phyloP scores from a whole-genome alignment of 2,329 filamentous ascomycete species.

The Colletotrichum sidae region DNA sequence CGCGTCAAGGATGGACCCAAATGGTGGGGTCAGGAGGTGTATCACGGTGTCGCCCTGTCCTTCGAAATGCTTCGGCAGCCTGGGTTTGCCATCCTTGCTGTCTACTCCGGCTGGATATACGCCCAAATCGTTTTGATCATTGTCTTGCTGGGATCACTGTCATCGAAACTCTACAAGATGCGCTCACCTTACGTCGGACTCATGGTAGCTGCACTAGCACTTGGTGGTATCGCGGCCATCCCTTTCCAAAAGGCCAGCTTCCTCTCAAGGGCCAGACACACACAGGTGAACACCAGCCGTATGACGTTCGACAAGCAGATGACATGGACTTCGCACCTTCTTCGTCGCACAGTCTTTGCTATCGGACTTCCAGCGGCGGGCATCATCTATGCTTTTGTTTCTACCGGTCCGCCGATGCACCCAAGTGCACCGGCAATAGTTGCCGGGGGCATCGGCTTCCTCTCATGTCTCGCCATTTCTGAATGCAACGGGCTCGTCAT shows the following conservation, averaged over 20 bases:
- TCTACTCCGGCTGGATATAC: constrained; percentile 85
- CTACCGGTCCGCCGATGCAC: constrained; percentile 69
- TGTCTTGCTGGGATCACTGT: constrained; percentile 77
- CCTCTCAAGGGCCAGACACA: constrained; percentile 74
- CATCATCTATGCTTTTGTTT: constrained; percentile 75
- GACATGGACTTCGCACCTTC: constrained; percentile 78
- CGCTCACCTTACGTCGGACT: constrained; percentile 74
- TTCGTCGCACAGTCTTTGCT: constrained; percentile 76
- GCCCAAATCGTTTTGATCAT: constrained; percentile 80
- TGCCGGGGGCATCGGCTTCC: constrained; percentile 74
- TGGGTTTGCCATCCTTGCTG: constrained; percentile 76
- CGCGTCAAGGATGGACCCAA: constrained; percentile 76
- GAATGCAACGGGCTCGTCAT: constrained; percentile 83
- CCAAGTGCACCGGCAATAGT: constrained; percentile 75
- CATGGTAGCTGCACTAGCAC: constrained; percentile 72
- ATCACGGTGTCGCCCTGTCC: constrained; percentile 75
- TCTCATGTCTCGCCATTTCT: constrained; percentile 78
- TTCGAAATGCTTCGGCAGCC: constrained; percentile 79
- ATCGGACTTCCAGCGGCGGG: constrained; percentile 74
- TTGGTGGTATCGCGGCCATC: constrained; percentile 76
- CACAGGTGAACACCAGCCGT: constrained; percentile 70
- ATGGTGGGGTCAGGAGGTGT: constrained; percentile 83
- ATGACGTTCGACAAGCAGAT: constrained; percentile 74
- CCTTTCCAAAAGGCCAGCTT: constrained; percentile 79
- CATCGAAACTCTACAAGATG: constrained; percentile 75